Conservation (phyloP, 805 yeast genomes). For the Lipomyces yamanashiensis region DNA sequence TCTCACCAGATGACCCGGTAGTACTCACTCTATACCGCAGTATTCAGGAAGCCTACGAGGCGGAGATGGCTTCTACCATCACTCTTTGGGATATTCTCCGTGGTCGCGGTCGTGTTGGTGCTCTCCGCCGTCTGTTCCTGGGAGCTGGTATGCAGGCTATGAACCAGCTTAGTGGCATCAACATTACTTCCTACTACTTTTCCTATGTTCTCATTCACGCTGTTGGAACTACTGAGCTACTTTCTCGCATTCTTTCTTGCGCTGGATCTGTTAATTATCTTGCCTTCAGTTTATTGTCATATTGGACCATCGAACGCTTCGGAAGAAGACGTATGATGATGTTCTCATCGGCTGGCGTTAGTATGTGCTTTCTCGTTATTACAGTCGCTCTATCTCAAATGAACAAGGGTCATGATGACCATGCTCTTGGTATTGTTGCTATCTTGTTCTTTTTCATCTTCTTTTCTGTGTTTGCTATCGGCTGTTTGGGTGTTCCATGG, state of each 20-base stretch:
- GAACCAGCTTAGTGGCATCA: slow-evolving; percentile 36
- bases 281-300: slow-evolving; percentile 42
- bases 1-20: slow-evolving; percentile 22
- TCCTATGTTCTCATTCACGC: slow-evolving; percentile 56
- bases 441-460: slow-evolving; percentile 44
- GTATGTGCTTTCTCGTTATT: slow-evolving; percentile 48
- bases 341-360: slow-evolving; percentile 44
- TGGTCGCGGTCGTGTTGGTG: slow-evolving; percentile 21
- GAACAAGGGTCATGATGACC: slow-evolving; percentile 36
- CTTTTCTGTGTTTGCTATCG: slow-evolving; percentile 56
- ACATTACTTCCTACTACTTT: slow-evolving; percentile 40
- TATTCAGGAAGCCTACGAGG: slow-evolving; percentile 20
- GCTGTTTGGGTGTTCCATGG: slow-evolving; percentile 64
- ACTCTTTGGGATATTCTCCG: slow-evolving; percentile 20
- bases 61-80: slow-evolving; percentile 18
- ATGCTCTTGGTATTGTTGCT: slow-evolving; percentile 34
- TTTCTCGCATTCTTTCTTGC: slow-evolving; percentile 51
- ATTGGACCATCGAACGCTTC: slow-evolving; percentile 48
- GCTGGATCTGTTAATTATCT: slow-evolving; percentile 30
- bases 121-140: slow-evolving; percentile 24
- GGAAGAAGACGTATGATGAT: slow-evolving; percentile 43
- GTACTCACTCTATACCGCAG: slow-evolving; percentile 19
- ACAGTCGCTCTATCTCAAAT: slow-evolving; percentile 43
- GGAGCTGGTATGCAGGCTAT: slow-evolving; percentile 36
- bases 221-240: slow-evolving; percentile 48